Conservation (phyloP, 176 grass and related monocot species). For the Musa beccarii region DNA sequence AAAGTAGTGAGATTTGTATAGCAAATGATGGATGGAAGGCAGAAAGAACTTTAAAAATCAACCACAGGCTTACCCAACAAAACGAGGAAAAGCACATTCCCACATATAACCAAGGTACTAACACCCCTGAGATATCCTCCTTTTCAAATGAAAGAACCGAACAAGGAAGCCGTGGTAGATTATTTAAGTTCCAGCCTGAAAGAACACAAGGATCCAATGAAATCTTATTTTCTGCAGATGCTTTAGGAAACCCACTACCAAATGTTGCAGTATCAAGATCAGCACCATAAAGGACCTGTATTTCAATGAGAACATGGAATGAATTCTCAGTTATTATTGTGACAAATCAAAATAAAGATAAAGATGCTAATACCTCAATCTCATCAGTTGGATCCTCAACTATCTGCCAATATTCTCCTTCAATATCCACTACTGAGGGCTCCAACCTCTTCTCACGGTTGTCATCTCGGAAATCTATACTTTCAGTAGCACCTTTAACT, state of each 20-base stretch:
- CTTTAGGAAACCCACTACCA: constrained; percentile 73
- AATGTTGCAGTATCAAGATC: constrained; percentile 83
- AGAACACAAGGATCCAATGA: constrained; percentile 37
- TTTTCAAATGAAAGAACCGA: constrained; percentile 83
- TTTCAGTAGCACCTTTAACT: constrained; percentile 26
- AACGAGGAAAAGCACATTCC: constrained; percentile 99
- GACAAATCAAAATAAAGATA: not conserved
- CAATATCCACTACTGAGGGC: constrained; percentile 75
- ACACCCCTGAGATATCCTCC: constrained; percentile 88
- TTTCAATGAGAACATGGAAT: not conserved
- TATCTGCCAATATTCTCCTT: constrained; percentile 97
- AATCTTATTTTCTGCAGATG: constrained; percentile 29
- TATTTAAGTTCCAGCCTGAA: constrained; percentile 90
- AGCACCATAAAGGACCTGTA: constrained; percentile 85
- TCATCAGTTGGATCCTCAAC: constrained; percentile 70
- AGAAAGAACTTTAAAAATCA: constrained; percentile 20
- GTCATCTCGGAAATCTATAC: constrained; percentile 1
- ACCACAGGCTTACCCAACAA: constrained; percentile 66
- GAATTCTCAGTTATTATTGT: not conserved
- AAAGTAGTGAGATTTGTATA: no score
- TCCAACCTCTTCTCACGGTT: constrained; percentile 34
- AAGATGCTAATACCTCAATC: constrained; percentile 52
- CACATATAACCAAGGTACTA: constrained; percentile 95
- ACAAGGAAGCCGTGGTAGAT: constrained; percentile 50
- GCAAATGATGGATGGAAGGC: not conserved